Evolutionary conservation across 192 early-diverging fungal genomes (phyloP).

Genomic region (Coemansia sp.): DNA sequence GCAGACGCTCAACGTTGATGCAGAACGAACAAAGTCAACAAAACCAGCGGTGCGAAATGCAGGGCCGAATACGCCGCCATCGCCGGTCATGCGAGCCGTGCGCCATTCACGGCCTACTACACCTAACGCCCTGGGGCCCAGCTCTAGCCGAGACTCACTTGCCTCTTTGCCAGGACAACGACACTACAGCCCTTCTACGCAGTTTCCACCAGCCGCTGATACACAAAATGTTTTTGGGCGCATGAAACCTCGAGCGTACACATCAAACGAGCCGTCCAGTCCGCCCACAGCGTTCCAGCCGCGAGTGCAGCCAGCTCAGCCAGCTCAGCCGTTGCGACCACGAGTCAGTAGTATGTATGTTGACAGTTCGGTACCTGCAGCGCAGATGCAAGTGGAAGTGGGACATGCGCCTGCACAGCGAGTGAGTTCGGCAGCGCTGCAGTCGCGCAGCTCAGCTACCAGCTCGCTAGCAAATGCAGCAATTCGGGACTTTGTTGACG

Average conservation of each 20-base stretch:
- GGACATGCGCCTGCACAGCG: conserved; percentile 8
- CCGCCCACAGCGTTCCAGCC: conserved; percentile 1
- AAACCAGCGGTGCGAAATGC: conserved; percentile 9
- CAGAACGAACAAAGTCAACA: neutral
- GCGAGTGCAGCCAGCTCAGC: neutral
- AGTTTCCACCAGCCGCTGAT: conserved; percentile 2
- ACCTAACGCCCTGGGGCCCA: conserved; percentile 15
- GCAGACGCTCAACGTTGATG: conserved; percentile 36
- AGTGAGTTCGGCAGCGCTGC: conserved; percentile 12
- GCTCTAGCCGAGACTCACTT: conserved; percentile 30
- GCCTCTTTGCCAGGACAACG: neutral
- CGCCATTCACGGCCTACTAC: conserved; percentile 50
- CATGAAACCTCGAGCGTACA: conserved; percentile 38
- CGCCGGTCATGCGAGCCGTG: conserved; percentile 49
- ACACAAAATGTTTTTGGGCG: conserved; percentile 4
- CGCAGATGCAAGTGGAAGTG: neutral
- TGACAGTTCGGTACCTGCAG: neutral
- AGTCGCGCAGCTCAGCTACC: conserved; percentile 7
- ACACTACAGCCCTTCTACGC: conserved; percentile 2
- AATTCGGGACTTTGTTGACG: conserved; percentile 33
- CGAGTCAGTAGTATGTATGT: conserved; percentile 44
- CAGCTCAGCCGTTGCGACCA: conserved; percentile 9
- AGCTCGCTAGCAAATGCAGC: conserved; percentile 29
- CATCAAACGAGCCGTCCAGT: neutral
- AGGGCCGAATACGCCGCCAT: conserved; percentile 24